Evolutionary conservation across 345 rosid species (phyloP).

Genomic region (Citrus sp.): DNA sequence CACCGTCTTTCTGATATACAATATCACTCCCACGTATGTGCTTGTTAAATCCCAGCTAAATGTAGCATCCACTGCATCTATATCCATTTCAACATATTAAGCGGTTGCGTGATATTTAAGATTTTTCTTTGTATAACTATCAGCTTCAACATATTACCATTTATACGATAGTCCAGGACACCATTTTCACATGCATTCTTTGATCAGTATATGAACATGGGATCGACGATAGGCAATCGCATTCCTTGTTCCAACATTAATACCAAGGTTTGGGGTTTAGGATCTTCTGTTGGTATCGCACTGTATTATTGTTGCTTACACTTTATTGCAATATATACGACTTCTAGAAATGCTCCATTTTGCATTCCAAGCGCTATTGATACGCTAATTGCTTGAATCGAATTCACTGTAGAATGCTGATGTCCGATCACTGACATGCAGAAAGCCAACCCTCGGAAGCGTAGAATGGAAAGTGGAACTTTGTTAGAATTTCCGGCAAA

Average conservation of each 20-base stretch:
- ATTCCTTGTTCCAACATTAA: not conserved
- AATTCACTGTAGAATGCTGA: not conserved
- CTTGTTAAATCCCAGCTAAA: not conserved
- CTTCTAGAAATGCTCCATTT: not conserved
- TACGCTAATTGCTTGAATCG: not conserved
- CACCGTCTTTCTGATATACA: not conserved
- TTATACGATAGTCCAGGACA: not conserved
- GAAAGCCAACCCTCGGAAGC: slow-evolving; percentile 1
- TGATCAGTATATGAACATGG: not conserved
- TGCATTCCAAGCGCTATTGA: not conserved
- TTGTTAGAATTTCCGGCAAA: not conserved
- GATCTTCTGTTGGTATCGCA: too few relatives aligned
- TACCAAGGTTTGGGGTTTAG: too few relatives aligned
- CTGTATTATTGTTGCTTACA: not conserved
- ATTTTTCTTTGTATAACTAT: not conserved
- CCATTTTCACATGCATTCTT: not conserved
- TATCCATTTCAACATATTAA: not conserved
- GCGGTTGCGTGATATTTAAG: not conserved
- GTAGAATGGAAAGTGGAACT: not conserved
- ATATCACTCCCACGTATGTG: not conserved
- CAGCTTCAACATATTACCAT: too few relatives aligned
- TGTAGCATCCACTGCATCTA: too few relatives aligned
- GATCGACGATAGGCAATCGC: not conserved
- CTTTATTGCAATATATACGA: not conserved
- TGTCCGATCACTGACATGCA: not conserved